phyloP scores from a whole-genome alignment of 441 rosid species.

The Omphalea diandra region DNA sequence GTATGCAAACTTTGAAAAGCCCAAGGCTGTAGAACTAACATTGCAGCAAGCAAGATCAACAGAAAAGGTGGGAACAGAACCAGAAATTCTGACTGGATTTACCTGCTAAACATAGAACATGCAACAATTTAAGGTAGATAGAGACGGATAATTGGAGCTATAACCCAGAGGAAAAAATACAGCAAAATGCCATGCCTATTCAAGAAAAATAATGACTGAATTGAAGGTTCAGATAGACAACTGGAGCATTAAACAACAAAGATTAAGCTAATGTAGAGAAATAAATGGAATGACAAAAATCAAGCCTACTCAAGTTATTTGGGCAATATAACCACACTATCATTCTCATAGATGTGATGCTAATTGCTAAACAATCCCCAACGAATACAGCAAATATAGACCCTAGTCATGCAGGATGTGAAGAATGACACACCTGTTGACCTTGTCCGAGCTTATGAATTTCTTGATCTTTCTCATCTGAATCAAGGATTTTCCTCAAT shows the following conservation, averaged over 20 bases:
- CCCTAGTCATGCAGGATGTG: conserved; percentile 1
- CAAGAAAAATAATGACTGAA: neutral
- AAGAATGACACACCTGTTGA: conserved; percentile 30
- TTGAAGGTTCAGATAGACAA: neutral
- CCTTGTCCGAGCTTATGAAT: conserved; percentile 28
- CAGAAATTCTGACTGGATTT: conserved; percentile 23
- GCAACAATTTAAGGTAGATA: neutral
- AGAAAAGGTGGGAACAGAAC: conserved; percentile 25
- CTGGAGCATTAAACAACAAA: neutral
- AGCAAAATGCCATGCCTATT: neutral
- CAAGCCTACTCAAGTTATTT: neutral
- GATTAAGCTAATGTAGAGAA: neutral
- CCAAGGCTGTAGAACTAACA: conserved; percentile 20
- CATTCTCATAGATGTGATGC: neutral
- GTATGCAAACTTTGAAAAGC: conserved; percentile 40
- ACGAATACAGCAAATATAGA: conserved; percentile 1
- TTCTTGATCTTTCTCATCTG: conserved; percentile 28
- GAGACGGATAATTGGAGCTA: conserved; percentile 6
- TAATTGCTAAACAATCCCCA: neutral
- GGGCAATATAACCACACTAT: neutral
- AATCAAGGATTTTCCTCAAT: conserved; percentile 38
- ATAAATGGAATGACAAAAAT: neutral
- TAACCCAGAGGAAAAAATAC: neutral
- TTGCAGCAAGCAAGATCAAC: conserved; percentile 24
- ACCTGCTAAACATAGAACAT: conserved; percentile 28